Percentiles rank a stretch among this genome's conserved stretches.
Conservation (phyloP, 345 rosid genomes). For the Tarenaya hassleriana region DNA sequence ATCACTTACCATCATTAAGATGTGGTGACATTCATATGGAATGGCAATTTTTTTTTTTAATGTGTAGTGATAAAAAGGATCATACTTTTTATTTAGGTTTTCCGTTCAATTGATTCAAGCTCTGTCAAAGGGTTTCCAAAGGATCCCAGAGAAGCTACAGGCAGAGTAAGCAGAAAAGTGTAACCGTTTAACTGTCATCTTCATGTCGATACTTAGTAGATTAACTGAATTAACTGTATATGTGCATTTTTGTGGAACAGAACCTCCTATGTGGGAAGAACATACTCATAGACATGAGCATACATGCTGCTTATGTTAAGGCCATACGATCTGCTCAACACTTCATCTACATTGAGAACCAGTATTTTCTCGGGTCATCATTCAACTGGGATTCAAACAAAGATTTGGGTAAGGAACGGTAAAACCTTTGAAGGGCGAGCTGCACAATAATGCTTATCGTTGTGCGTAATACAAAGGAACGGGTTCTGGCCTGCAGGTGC, state of each 20-base stretch:
- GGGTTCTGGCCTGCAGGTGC: constrained; percentile 54
- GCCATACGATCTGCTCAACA: constrained; percentile 85
- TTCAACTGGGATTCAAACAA: constrained; percentile 75
- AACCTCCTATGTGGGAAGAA: constrained; percentile 84
- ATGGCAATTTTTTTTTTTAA: no score
- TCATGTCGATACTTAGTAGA: no score
- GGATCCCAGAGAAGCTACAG: constrained; percentile 64
- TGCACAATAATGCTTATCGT: background rate
- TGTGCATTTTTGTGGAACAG: no score
- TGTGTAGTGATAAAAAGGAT: no score
- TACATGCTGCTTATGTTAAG: constrained; percentile 77
- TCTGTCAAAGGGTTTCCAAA: constrained; percentile 83
- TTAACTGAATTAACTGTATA: no score
- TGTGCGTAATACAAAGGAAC: background rate
- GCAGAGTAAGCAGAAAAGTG: constrained; percentile 41
- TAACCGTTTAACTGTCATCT: background rate
- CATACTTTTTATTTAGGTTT: constrained; percentile 45
- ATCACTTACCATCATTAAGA: no score
- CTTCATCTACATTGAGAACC: constrained; percentile 86
- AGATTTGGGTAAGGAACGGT: constrained; percentile 60
- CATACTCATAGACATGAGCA: constrained; percentile 79
- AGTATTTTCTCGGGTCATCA: constrained; percentile 91
- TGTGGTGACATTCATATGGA: no score
- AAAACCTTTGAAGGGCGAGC: no score
- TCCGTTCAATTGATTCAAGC: constrained; percentile 87